Base-by-base conservation (phyloP, 495 filamentous ascomycete genomes). In the Bacidia gigantensis region DNA sequence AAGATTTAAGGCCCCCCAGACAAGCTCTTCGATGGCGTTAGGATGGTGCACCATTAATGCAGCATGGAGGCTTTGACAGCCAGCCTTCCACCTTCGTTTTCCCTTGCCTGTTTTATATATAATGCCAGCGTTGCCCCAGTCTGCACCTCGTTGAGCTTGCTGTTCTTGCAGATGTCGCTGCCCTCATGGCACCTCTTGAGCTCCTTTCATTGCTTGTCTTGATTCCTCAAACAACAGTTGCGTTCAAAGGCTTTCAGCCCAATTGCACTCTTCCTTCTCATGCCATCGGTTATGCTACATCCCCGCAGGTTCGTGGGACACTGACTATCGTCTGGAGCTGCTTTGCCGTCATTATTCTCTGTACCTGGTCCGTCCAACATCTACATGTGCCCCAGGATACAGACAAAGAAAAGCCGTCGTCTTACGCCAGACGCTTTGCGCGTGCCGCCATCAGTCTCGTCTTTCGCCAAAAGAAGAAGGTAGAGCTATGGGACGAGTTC, bases 331-430 rank as follows among this genome's bases (percentile, higher is more conserved):
- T 54, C n/a, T 54, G 52, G 52, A 49, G 22, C 10, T 54, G 52
- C n/a, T 42, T 54, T 14, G 26, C 44, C 11, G 52, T 54, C 11
- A 40, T 54, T 21, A 35, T 47, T 18, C 14, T 54, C 0, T 54
- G 52, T 21, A 54, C 52, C 9, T 54, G 52, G 52, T 47, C 52
- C 1, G 24, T 54, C 44, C 52, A 54, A 44, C 52, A 54, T 49
- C 42, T 54, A 0, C 32, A 26, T 23, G 44, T 54, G 11, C 52
- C 52, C 3, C 17, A 29, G 2, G 42, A 48, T 3, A 35, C 11
- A 3, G 52, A 54, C n/a, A 12, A 26, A 21, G 1, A 39, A 47
- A 41, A 26, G 45, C 26, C 23, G 10, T 42, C 44, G 2, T 38
- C 40, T 21, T 23, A 23, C 44, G 23, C 26, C 3, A 32, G 46